A percentile compares a stretch with the other conserved stretches of the same genome.
These are phyloP conservation scores for Hyaloperonospora arabidopsidis DNA, from an alignment of 352 stramenopile species.

Conservation along the genomic window DNA sequence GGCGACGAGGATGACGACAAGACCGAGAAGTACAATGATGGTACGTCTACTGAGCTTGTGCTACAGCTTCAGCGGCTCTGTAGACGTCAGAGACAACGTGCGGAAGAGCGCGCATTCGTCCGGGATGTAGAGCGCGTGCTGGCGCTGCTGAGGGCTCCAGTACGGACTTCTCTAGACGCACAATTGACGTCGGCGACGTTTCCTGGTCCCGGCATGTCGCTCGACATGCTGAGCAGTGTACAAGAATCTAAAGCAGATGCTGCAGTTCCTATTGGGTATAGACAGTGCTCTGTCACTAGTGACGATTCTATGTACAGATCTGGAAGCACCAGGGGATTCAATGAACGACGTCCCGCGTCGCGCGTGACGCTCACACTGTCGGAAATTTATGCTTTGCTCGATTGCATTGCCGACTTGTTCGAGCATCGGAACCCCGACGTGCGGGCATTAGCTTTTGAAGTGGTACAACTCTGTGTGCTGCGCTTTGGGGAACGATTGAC, in stretches of 20 bases:
- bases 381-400: constrained; percentile 54
- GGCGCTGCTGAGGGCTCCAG: constrained; percentile 27
- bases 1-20: constrained; percentile 18
- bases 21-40: constrained; percentile 7
- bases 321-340: constrained; percentile 10
- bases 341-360: constrained; percentile 8
- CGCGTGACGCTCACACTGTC: constrained; percentile 21
- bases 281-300: constrained; percentile 5
- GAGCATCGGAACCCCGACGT: constrained; percentile 61
- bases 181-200: constrained; percentile 26
- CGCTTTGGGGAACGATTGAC: constrained; percentile 52
- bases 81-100: constrained; percentile 51
- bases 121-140: constrained; percentile 63
- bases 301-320: constrained; percentile 18
- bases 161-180: not conserved
- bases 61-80: constrained; percentile 51
- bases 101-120: constrained; percentile 57
- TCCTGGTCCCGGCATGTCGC: constrained; percentile 11
- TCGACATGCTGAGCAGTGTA: constrained; percentile 21
- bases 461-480: constrained; percentile 56
- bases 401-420: constrained; percentile 67
- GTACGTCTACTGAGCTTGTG: constrained; percentile 43
- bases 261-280: constrained; percentile 4
- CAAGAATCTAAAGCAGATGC: constrained; percentile 18
- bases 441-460: constrained; percentile 63